A percentile compares a stretch with the other conserved stretches of the same genome.
Conservation (phyloP, 1,284 basidiomycete species). For the Cystobasidium pallidum region DNA sequence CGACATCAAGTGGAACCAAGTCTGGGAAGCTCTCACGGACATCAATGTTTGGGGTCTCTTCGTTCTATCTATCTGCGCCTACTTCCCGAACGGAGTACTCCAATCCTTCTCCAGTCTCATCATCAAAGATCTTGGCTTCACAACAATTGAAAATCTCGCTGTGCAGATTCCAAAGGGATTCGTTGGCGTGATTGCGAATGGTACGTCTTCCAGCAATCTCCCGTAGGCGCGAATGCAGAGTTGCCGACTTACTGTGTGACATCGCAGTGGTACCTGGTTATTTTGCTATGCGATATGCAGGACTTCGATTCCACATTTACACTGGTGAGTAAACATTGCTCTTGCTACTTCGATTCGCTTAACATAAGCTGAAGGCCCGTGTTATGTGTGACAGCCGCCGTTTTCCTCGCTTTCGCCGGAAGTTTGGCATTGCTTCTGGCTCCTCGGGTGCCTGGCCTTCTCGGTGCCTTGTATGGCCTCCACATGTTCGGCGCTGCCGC, state of each 20-base stretch:
- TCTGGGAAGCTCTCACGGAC: slow-evolving; percentile 21
- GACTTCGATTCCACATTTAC: slow-evolving; percentile 34
- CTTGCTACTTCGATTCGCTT: too few relatives aligned
- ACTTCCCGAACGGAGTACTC: slow-evolving; percentile 28
- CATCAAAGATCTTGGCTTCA: slow-evolving; percentile 29
- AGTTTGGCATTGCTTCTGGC: slow-evolving; percentile 23
- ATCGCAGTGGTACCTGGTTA: slow-evolving; percentile 23
- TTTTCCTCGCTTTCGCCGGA: slow-evolving; percentile 32
- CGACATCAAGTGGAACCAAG: slow-evolving; percentile 35
- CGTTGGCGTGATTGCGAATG: slow-evolving; percentile 12
- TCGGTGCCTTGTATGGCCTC: slow-evolving; percentile 31
- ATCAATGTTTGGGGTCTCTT: slow-evolving; percentile 36
- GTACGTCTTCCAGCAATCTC: not conserved
- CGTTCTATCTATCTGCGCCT: slow-evolving; percentile 21
- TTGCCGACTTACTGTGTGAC: not conserved
- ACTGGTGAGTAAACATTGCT: slow-evolving; percentile 3
- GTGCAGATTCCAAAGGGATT: slow-evolving; percentile 36
- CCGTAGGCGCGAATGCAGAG: too few relatives aligned
- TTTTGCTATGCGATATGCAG: slow-evolving; percentile 33
- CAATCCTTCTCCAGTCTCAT: slow-evolving; percentile 17
- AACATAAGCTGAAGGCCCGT: not conserved
- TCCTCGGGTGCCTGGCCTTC: slow-evolving; percentile 31
- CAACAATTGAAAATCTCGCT: slow-evolving; percentile 19
- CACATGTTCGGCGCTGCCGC: slow-evolving; percentile 34
- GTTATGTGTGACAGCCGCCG: not conserved